Evolutionary conservation across 2,329 filamentous ascomycete genomes (phyloP), one percentile per base, ranked within the genome.

Genomic region (Sclerotinia minor): DNA sequence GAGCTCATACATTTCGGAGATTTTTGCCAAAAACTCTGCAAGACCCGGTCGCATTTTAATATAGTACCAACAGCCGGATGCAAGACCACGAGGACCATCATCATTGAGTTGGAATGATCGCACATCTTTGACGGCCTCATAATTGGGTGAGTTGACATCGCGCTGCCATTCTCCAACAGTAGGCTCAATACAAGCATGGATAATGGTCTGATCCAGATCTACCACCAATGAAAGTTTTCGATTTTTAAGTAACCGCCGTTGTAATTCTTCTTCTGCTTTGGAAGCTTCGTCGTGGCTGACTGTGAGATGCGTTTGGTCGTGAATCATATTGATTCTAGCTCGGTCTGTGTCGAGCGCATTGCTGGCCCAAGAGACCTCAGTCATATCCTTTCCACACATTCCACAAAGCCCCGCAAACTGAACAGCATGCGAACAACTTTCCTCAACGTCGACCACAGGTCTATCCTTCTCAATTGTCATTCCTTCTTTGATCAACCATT

Each of bases 121-220:
- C 50, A 99, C 94, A 70, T 97, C 90, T 77, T 93, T 94, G 74
- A 99, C 89, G 5, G 94, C 92, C 26, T 91, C 87, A 78, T 97
- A 89, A 75, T 99, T 99, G 24, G 95, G 93, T 73, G 96, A 97
- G 4, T 87, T 84, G 32, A 89, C 87, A 78, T 99, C 94, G 61
- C 87, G 85, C 82, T 96, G 92, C 95, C 95, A 99, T 78, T 99
- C 94, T 71, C 90, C 93, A 66, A 99, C 89, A 0, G 95, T 99
- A 8, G 94, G 94, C 74, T 99, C 95, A 75, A 98, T 96, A 70
- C 93, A 97, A 35, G 95, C 95, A 79, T 99, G 95, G 73, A 99
- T 99, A 75, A 99, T 95, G 68, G 95, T 99, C 81, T 98, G 94
- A 78, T 99, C 95, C 66, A 99, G 83, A 83, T 99, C 95, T 73